A percentile compares a stretch with the other conserved stretches of the same genome.
Evolutionary conservation across 192 early-diverging fungal genomes (phyloP).

Genomic region (Allomyces macrogynus): DNA sequence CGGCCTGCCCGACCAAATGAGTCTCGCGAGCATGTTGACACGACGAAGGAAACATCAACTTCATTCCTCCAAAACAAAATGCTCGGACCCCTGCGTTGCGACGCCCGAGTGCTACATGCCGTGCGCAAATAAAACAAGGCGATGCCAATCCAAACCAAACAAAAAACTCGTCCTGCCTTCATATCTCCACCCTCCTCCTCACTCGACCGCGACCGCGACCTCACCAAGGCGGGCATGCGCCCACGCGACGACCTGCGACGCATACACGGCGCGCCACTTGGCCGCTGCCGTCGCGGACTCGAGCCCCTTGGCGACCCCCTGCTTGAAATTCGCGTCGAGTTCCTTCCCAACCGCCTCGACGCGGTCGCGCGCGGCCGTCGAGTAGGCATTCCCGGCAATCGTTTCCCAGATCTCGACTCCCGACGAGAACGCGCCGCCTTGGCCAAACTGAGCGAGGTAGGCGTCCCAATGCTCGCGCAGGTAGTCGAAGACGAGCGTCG

Average conservation of each 20-base stretch:
- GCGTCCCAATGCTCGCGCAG: neutral
- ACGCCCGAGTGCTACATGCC: too few species aligned
- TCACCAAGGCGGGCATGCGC: too few species aligned
- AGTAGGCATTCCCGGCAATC: neutral
- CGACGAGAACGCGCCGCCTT: neutral
- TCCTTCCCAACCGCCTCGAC: neutral
- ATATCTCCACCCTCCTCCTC: too few species aligned
- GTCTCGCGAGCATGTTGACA: too few species aligned
- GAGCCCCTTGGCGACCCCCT: neutral
- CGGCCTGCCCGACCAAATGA: too few species aligned
- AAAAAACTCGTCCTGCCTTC: too few species aligned
- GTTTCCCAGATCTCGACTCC: neutral
- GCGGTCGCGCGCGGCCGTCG: neutral
- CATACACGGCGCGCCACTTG: neutral
- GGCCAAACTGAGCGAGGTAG: neutral
- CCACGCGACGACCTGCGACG: neutral
- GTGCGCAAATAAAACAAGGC: too few species aligned
- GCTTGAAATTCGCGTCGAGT: neutral
- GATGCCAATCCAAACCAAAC: too few species aligned
- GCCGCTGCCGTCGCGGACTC: neutral
- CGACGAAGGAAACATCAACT: too few species aligned
- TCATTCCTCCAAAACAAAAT: too few species aligned
- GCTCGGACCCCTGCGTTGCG: too few species aligned
- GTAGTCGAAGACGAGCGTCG: neutral
- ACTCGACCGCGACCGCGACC: too few species aligned